phyloP scores from a whole-genome alignment of 768 basidiomycete genomes.

The Suillus discolor region DNA sequence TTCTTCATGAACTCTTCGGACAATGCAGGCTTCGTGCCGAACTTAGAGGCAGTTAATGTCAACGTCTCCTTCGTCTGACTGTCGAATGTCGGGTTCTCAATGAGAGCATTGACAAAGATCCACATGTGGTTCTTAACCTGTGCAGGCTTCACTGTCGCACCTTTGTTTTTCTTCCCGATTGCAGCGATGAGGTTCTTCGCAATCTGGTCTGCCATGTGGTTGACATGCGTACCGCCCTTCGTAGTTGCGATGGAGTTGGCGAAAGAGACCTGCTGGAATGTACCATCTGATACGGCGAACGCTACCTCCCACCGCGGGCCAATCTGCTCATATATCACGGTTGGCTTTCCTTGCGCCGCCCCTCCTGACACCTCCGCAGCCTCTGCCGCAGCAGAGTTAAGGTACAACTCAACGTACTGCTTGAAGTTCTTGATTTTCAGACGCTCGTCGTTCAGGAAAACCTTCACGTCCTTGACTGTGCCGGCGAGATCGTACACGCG shows the following conservation, averaged over 20 bases:
- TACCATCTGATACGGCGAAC: slow-evolving; percentile 91
- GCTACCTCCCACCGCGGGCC: slow-evolving; percentile 91
- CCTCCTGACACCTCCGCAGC: slow-evolving; percentile 73
- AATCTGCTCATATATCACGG: slow-evolving; percentile 80
- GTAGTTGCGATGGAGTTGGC: slow-evolving; percentile 96
- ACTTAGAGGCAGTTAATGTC: slow-evolving; percentile 85
- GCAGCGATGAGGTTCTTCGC: slow-evolving; percentile 79
- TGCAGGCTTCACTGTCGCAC: slow-evolving; percentile 86
- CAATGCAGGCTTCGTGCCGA: slow-evolving; percentile 82
- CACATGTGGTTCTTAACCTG: slow-evolving; percentile 99
- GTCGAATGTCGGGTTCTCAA: slow-evolving; percentile 99
- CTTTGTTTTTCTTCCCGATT: slow-evolving; percentile 98
- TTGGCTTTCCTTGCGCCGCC: slow-evolving; percentile 76
- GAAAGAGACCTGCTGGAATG: slow-evolving; percentile 94
- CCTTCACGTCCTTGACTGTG: slow-evolving; percentile 91
- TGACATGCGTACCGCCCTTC: slow-evolving; percentile 96
- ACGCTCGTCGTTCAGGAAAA: slow-evolving; percentile 89
- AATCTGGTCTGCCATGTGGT: slow-evolving; percentile 82
- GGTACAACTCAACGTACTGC: slow-evolving; percentile 94
- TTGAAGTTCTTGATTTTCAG: slow-evolving; percentile 95
- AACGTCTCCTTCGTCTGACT: slow-evolving; percentile 98
- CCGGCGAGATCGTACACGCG: slow-evolving; percentile 98
- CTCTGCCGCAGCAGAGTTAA: slow-evolving; percentile 73
- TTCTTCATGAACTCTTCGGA: slow-evolving; percentile 97
- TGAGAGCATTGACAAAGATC: slow-evolving; percentile 94